Conservation (phyloP, 2,329 filamentous ascomycete species). For the Phaeoacremonium minimum region DNA sequence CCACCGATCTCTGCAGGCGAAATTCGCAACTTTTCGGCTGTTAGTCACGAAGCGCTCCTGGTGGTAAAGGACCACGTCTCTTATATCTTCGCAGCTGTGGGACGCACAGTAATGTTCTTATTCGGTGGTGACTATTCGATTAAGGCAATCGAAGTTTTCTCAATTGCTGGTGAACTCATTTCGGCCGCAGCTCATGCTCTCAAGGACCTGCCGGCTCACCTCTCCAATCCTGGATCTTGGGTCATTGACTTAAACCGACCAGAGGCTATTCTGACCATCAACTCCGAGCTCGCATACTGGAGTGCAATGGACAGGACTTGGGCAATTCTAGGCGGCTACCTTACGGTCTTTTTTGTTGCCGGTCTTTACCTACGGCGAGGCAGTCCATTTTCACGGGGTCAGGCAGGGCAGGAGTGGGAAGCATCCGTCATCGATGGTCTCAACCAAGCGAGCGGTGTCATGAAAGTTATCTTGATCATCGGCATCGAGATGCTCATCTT, state of each 20-base stretch:
- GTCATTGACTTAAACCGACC: slow-evolving; percentile 50
- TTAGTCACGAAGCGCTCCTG: slow-evolving; percentile 67
- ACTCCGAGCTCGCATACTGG: slow-evolving; percentile 65
- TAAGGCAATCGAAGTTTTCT: slow-evolving; percentile 18
- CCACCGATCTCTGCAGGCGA: slow-evolving; percentile 52
- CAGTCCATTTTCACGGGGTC: slow-evolving; percentile 58
- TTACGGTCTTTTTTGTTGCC: slow-evolving; percentile 68
- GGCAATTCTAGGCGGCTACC: slow-evolving; percentile 79
- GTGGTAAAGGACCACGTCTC: slow-evolving; percentile 51
- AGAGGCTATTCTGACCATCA: slow-evolving; percentile 31
- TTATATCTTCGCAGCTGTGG: slow-evolving; percentile 31
- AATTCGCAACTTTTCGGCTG: slow-evolving; percentile 71
- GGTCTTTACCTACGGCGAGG: slow-evolving; percentile 76
- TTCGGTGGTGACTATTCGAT: slow-evolving; percentile 35
- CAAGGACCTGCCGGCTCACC: slow-evolving; percentile 22
- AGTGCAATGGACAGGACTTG: slow-evolving; percentile 57
- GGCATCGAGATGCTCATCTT: slow-evolving; percentile 99
- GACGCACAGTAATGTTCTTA: slow-evolving; percentile 34
- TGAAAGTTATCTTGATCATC: slow-evolving; percentile 98
- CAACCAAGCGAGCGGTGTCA: slow-evolving; percentile 89
- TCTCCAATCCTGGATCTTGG: slow-evolving; percentile 50
- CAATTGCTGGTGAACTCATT: slow-evolving; percentile 13
- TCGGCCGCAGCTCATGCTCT: slow-evolving; percentile 15
- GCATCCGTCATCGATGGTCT: slow-evolving; percentile 76
- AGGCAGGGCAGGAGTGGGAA: slow-evolving; percentile 61